These are phyloP conservation scores for Trametes cinnabarina DNA, from an alignment of 768 basidiomycete species.

Conservation along the genomic window DNA sequence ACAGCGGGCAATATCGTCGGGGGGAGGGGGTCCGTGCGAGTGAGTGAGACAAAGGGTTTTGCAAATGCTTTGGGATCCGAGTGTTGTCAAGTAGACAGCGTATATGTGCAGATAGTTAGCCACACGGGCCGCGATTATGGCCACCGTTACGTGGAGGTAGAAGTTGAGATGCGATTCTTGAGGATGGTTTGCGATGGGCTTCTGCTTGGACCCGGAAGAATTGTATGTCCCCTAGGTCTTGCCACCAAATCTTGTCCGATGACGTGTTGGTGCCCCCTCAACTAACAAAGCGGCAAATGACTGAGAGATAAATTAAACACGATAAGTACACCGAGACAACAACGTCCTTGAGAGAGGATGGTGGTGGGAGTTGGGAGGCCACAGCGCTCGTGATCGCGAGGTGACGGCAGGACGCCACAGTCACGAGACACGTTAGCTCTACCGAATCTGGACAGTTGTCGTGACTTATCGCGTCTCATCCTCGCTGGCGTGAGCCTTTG, in stretches of 20 bases:
- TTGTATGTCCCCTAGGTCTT: neutral
- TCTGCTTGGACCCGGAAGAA: neutral
- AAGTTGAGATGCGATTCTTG: neutral
- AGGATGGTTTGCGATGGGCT: neutral
- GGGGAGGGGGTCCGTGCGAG: neutral
- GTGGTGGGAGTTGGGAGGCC: neutral
- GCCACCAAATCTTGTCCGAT: neutral
- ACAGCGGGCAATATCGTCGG: neutral
- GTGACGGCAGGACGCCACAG: constrained; percentile 5
- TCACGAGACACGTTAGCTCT: constrained; percentile 11
- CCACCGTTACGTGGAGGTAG: neutral
- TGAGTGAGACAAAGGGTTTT: neutral
- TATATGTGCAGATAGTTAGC: neutral
- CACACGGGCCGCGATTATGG: neutral
- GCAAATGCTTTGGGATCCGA: neutral
- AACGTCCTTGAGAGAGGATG: neutral
- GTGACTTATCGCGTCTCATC: constrained; percentile 13
- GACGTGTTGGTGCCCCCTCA: neutral
- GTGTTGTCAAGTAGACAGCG: neutral
- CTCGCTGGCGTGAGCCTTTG: no score
- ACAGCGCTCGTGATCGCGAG: neutral
- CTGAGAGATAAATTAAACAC: no score
- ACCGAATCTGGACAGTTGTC: neutral
- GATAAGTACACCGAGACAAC: no score
- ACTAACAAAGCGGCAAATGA: no score